Base-by-base conservation (phyloP, 352 stramenopile species). In the Pythium aristosporum region DNA sequence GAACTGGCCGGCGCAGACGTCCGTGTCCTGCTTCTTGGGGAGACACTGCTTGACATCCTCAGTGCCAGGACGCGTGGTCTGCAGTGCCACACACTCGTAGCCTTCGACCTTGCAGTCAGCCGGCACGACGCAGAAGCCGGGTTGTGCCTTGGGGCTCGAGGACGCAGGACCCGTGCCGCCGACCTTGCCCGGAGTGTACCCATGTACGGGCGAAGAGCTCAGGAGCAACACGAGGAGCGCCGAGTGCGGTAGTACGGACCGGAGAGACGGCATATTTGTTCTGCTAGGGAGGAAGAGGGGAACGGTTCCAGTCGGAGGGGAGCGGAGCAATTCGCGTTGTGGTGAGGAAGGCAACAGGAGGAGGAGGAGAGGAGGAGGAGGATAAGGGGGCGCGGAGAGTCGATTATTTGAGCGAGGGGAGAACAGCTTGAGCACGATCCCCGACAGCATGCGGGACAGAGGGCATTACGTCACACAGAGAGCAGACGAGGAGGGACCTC, bases 41-140 rank as follows among this genome's bases (percentile, higher is more conserved):
- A 90, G 60, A 37, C 83, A 92, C 69, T 92, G 83, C 70, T 88
- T 88, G 56, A 92, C 79, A 16, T 75, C 72, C 32, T 85, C 78
- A 9, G 82, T 79, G 20, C 71, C 74, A 12, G 75, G 47, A 23
- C 82, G 79, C 18, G 78, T 88, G 42, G 83, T 91, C 71, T 92
- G 79, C 16, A 92, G 72, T 13, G 83, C 76, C 23, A 89, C 79
- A 42, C 83, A 91, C 61, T 85, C 68, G 74, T 89, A 91, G 20
- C 71, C 76, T 9, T 76, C 86, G 57, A 82, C 79, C 61, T 89
- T 75, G 58, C 83, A 92, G 55, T 65, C 59, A 23, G 68, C 65
- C 12, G 72, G 72, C 53, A 65, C 39, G 41, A 34, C 49, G 41
- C 65, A 72, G 37, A 64, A 72, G 54, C 65, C 65, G 6, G 65